phyloP scores from a whole-genome alignment of 805 yeast species.

The Yarrowia sp. region DNA sequence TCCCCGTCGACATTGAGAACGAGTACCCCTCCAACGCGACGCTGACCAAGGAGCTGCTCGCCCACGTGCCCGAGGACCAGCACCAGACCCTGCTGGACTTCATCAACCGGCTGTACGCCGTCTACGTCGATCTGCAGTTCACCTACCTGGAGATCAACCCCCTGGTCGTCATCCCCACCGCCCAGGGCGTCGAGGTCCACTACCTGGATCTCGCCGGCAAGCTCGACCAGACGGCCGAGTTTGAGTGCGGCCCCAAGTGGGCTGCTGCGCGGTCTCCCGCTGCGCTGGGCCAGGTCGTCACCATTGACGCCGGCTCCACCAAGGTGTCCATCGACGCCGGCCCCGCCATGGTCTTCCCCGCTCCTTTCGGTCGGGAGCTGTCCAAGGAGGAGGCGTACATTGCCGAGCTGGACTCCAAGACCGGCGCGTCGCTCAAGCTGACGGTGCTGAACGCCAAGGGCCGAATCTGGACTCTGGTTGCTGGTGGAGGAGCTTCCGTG shows the following conservation, averaged over 20 bases:
- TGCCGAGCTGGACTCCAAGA: constrained; percentile 58
- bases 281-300: constrained; percentile 50
- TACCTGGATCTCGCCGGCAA: constrained; percentile 58
- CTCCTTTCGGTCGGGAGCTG: constrained; percentile 57
- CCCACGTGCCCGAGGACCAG: constrained; percentile 53
- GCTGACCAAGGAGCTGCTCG: constrained; percentile 49
- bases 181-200: constrained; percentile 53
- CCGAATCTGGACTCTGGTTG: constrained; percentile 57
- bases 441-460: constrained; percentile 55
- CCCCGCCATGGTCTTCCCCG: constrained; percentile 59
- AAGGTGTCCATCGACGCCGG: constrained; percentile 53
- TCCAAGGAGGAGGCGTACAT: constrained; percentile 56
- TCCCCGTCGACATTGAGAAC: constrained; percentile 54
- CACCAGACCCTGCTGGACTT: constrained; percentile 54
- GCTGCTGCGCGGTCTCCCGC: constrained; percentile 56
- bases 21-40: constrained; percentile 53
- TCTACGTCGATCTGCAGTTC: constrained; percentile 57
- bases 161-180: constrained; percentile 54
- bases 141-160: constrained; percentile 58
- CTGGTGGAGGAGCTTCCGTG: constrained; percentile 59
- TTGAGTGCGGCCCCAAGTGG: constrained; percentile 59
- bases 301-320: constrained; percentile 41
- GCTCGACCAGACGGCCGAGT: constrained; percentile 58
- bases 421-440: constrained; percentile 57
- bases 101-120: constrained; percentile 57